Conservation (phyloP, 768 basidiomycete species). For the Termitomyces sp. region DNA sequence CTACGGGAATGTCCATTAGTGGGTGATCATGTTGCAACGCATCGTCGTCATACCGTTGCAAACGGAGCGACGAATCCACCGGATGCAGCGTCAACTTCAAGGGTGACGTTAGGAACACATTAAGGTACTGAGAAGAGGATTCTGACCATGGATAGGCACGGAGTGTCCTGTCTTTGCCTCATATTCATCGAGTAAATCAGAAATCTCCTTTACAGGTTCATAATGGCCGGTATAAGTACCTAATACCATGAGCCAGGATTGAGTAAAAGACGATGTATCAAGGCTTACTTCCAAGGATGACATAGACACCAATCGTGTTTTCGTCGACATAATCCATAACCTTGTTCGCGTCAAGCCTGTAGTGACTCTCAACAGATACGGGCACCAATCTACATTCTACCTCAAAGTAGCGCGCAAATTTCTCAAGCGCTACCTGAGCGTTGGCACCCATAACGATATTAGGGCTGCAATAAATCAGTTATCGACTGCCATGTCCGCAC, state of each 20-base stretch:
- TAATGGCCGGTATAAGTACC: conserved; percentile 63
- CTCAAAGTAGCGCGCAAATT: conserved; percentile 69
- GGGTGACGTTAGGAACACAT: conserved; percentile 33
- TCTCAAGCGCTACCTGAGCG: conserved; percentile 71
- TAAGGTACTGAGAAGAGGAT: conserved; percentile 28
- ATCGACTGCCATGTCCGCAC: neutral
- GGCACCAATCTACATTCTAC: conserved; percentile 58
- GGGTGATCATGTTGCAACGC: conserved; percentile 21
- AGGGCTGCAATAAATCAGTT: conserved; percentile 33
- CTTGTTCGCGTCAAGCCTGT: conserved; percentile 54
- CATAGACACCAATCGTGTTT: conserved; percentile 68
- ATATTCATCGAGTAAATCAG: conserved; percentile 63
- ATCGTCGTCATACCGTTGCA: conserved; percentile 26
- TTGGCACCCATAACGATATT: conserved; percentile 68
- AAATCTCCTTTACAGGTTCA: conserved; percentile 85
- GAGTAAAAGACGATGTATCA: conserved; percentile 38
- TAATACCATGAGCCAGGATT: conserved; percentile 11
- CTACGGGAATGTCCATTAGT: conserved; percentile 19
- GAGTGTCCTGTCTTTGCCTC: conserved; percentile 53
- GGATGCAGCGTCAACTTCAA: conserved; percentile 56
- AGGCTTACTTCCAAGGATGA: conserved; percentile 38
- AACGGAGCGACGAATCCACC: conserved; percentile 69
- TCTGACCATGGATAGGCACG: conserved; percentile 67
- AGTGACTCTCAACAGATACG: conserved; percentile 44
- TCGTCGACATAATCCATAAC: conserved; percentile 67